Evolutionary conservation across 2,329 filamentous ascomycete species (phyloP).

Genomic region (Colletotrichum salicis): DNA sequence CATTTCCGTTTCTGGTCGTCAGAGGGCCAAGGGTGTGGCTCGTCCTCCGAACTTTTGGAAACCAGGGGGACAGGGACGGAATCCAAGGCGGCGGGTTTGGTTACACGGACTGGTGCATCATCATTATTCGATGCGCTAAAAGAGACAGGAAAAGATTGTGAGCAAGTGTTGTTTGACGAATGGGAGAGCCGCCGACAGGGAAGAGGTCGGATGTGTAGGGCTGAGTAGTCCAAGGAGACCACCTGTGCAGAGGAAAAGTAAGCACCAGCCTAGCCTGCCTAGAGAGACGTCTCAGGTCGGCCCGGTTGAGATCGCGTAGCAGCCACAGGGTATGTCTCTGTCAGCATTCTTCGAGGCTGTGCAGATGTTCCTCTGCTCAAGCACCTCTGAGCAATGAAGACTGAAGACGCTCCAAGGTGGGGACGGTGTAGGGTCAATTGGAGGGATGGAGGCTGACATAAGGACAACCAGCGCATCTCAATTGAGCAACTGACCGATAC

Average conservation of each 20-base stretch:
- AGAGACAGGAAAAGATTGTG: constrained; percentile 25
- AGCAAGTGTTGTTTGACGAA: constrained; percentile 12
- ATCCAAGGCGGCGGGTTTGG: constrained; percentile 27
- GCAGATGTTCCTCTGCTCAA: constrained; percentile 13
- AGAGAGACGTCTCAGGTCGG: constrained; percentile 31
- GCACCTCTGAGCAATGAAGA: not conserved
- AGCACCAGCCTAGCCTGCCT: constrained; percentile 30
- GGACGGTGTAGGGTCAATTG: not conserved
- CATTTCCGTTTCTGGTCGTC: constrained; percentile 23
- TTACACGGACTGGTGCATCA: constrained; percentile 19
- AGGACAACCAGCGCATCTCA: not conserved
- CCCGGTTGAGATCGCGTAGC: constrained; percentile 19
- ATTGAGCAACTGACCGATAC: constrained; percentile 15
- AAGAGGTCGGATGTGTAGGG: constrained; percentile 23
- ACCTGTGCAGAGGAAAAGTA: constrained; percentile 17
- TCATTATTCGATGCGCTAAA: constrained; percentile 20
- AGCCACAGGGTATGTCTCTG: constrained; percentile 20
- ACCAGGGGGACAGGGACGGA: constrained; percentile 6
- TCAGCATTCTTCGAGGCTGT: constrained; percentile 29
- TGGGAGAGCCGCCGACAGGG: constrained; percentile 5
- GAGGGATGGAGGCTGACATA: constrained; percentile 10
- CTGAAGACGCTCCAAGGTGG: constrained; percentile 9
- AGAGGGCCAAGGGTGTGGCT: constrained; percentile 23
- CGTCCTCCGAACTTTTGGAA: constrained; percentile 24
- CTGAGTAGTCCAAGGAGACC: constrained; percentile 17